Conservation (phyloP, 176 grass and related monocot species). For the Rhipidocladum racemiflorum region DNA sequence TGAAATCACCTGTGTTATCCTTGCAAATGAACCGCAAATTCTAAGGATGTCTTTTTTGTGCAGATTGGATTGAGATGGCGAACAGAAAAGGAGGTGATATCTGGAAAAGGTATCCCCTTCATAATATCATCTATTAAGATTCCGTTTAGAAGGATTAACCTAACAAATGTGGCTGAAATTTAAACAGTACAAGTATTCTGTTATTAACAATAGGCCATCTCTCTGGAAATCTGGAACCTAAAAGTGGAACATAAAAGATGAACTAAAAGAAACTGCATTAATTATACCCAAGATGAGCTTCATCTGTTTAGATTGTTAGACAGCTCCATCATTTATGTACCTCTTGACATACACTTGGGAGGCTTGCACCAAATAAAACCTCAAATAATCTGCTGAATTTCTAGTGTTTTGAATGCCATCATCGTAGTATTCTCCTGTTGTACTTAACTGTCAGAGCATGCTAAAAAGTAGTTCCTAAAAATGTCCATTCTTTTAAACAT, state of each 20-base stretch:
- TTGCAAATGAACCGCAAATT: constrained; percentile 5
- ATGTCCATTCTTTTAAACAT: neutral
- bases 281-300: neutral
- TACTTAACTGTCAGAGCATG: neutral
- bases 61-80: constrained; percentile 97
- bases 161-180: neutral
- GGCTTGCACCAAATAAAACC: neutral
- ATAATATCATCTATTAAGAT: neutral
- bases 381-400: neutral
- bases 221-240: neutral
- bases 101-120: constrained; percentile 68
- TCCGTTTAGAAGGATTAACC: neutral
- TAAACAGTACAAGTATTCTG: neutral
- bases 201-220: neutral
- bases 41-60: neutral
- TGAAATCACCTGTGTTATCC: neutral
- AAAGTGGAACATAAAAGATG: neutral
- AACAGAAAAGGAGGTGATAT: constrained; percentile 89
- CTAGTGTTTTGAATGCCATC: neutral
- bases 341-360: neutral
- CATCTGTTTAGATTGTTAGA: constrained; percentile 10
- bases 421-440: neutral
- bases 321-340: neutral
- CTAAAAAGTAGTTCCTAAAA: neutral
- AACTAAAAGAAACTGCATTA: neutral